phyloP scores from a whole-genome alignment of 345 rosid genomes.

The Punica granatum region DNA sequence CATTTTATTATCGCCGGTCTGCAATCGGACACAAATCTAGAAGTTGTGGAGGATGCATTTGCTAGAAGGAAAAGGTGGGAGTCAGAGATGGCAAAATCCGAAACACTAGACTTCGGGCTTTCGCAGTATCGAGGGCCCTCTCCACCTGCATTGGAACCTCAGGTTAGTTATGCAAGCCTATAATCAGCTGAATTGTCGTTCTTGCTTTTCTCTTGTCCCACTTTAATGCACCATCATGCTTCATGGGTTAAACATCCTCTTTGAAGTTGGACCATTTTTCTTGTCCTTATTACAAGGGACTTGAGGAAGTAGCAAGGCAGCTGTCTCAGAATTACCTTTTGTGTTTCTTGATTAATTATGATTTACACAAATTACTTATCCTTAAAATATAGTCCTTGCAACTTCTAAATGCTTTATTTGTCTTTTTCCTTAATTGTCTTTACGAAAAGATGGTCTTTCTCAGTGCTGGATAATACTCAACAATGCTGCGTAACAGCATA shows the following conservation, averaged over 20 bases:
- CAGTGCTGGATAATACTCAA: neutral
- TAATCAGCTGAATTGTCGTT: neutral
- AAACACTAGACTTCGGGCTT: slow-evolving; percentile 36
- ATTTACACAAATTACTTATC: neutral
- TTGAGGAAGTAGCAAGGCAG: too few relatives aligned
- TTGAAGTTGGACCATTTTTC: neutral
- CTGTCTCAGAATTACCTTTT: too few relatives aligned
- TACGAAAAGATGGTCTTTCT: too few relatives aligned
- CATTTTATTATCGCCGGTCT: slow-evolving; percentile 85
- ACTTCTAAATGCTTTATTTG: neutral
- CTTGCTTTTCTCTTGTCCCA: neutral
- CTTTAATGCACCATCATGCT: neutral
- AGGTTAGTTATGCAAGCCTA: slow-evolving; percentile 39
- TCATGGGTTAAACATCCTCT: neutral
- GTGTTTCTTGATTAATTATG: neutral
- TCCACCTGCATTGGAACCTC: slow-evolving; percentile 78
- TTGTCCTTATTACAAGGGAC: too few relatives aligned
- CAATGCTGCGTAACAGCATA: neutral
- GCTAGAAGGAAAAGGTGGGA: slow-evolving; percentile 83
- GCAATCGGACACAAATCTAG: slow-evolving; percentile 73
- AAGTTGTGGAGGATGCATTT: slow-evolving; percentile 73
- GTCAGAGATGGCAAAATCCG: slow-evolving; percentile 50
- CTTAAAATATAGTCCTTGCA: neutral
- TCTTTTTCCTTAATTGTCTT: neutral
- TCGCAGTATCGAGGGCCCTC: slow-evolving; percentile 56